Evolutionary conservation across 2,329 filamentous ascomycete species (phyloP).

Genomic region (Lecanosticta acicola): DNA sequence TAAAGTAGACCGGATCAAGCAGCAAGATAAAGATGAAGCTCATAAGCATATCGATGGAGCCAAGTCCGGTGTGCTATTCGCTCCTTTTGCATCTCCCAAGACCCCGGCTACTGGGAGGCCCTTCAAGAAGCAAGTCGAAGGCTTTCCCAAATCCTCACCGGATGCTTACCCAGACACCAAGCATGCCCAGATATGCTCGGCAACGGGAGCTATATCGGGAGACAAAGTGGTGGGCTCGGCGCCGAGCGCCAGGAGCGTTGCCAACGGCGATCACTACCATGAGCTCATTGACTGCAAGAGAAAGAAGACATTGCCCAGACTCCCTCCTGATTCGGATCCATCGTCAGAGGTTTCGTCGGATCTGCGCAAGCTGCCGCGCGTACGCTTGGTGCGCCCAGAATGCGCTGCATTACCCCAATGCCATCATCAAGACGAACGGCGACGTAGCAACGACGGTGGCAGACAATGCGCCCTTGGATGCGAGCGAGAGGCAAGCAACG

Average conservation of each 20-base stretch:
- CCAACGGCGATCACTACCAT: slow-evolving; percentile 9
- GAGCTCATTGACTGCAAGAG: background rate
- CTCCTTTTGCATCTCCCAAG: slow-evolving; percentile 5
- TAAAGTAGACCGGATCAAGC: slow-evolving; percentile 9
- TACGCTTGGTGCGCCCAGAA: slow-evolving; percentile 27
- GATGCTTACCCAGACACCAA: background rate
- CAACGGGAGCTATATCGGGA: slow-evolving; percentile 1
- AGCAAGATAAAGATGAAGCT: slow-evolving; percentile 2
- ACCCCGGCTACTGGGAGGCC: background rate
- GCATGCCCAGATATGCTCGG: slow-evolving; percentile 8
- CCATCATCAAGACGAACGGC: slow-evolving; percentile 3
- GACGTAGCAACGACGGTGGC: background rate
- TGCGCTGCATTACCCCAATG: slow-evolving; percentile 23
- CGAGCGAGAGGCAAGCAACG: slow-evolving; percentile 10
- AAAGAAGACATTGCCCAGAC: slow-evolving; percentile 5
- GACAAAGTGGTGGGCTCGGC: slow-evolving; percentile 5
- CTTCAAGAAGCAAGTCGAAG: background rate
- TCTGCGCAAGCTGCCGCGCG: slow-evolving; percentile 21
- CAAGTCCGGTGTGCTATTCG: slow-evolving; percentile 1
- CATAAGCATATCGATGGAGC: slow-evolving; percentile 1
- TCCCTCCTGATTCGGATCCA: slow-evolving; percentile 1
- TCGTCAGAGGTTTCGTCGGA: slow-evolving; percentile 2
- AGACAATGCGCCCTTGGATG: slow-evolving; percentile 22
- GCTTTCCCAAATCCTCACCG: slow-evolving; percentile 1
- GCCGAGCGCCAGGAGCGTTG: slow-evolving; percentile 5